Evolutionary conservation across 768 basidiomycete genomes (phyloP).

Genomic region (Dioszegia aurantiaca): DNA sequence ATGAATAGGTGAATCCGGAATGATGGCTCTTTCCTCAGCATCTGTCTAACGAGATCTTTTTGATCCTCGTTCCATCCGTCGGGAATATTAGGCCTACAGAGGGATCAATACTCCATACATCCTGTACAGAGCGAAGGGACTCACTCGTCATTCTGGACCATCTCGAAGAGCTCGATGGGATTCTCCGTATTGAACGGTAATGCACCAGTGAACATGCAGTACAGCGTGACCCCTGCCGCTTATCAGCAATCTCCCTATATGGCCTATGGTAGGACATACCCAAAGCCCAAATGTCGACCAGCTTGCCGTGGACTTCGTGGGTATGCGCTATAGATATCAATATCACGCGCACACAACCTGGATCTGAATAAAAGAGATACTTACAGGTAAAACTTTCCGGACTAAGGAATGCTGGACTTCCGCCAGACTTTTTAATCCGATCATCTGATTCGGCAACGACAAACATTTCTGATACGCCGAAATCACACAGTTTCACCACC

Average conservation of each 20-base stretch:
- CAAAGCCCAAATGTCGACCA: constrained; percentile 50
- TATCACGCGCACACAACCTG: background rate
- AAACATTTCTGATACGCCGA: constrained; percentile 54
- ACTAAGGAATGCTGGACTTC: constrained; percentile 53
- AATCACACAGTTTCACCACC: constrained; percentile 52
- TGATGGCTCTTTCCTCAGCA: constrained; percentile 46
- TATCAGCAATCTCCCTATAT: background rate
- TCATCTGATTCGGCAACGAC: constrained; percentile 42
- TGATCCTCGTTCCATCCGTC: constrained; percentile 41
- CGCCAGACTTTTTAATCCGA: constrained; percentile 48
- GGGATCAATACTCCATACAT: background rate
- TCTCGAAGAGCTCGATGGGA: constrained; percentile 49
- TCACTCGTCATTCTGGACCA: constrained; percentile 45
- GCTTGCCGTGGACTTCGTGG: constrained; percentile 45
- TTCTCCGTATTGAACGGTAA: constrained; percentile 49
- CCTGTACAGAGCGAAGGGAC: constrained; percentile 1
- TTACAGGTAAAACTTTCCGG: constrained; percentile 46
- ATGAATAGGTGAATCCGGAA: constrained; percentile 38
- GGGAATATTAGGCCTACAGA: constrained; percentile 37
- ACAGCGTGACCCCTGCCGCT: constrained; percentile 49
- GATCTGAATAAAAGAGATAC: constrained; percentile 8
- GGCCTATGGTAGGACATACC: too few species aligned
- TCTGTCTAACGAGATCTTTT: constrained; percentile 39
- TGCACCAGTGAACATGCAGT: constrained; percentile 50
- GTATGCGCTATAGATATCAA: constrained; percentile 26